phyloP scores from a whole-genome alignment of 345 rosid genomes.

The Bruguiera parviflora region DNA sequence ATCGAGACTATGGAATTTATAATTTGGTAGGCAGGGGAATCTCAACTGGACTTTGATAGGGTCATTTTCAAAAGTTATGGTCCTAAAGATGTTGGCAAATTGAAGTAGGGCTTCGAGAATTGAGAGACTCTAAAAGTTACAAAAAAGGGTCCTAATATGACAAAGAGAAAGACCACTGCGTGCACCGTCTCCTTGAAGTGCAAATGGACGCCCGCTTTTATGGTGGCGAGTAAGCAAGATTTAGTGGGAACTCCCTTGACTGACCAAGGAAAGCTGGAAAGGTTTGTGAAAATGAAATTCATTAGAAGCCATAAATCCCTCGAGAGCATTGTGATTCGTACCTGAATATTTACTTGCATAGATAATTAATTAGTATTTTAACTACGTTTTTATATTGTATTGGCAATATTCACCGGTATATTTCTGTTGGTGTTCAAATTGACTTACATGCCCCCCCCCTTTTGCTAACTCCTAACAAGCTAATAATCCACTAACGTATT shows the following conservation, averaged over 20 bases:
- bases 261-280: neutral
- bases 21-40: neutral
- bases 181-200: neutral
- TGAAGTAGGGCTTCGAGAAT: neutral
- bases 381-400: too few relatives aligned
- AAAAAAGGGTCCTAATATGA: neutral
- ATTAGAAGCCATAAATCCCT: neutral
- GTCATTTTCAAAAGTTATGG: neutral
- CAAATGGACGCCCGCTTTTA: neutral
- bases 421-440: too few relatives aligned
- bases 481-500: too few relatives aligned
- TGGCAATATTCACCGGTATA: too few relatives aligned
- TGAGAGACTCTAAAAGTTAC: neutral
- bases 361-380: too few relatives aligned
- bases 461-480: too few relatives aligned
- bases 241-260: neutral
- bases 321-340: neutral
- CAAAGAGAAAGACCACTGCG: neutral
- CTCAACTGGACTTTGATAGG: neutral
- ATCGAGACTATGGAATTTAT: neutral
- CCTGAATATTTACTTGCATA: too few relatives aligned
- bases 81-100: neutral
- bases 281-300: neutral
- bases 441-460: too few relatives aligned
- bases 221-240: neutral